phyloP scores from a whole-genome alignment of 768 basidiomycete species.

The Naematelia encephala region DNA sequence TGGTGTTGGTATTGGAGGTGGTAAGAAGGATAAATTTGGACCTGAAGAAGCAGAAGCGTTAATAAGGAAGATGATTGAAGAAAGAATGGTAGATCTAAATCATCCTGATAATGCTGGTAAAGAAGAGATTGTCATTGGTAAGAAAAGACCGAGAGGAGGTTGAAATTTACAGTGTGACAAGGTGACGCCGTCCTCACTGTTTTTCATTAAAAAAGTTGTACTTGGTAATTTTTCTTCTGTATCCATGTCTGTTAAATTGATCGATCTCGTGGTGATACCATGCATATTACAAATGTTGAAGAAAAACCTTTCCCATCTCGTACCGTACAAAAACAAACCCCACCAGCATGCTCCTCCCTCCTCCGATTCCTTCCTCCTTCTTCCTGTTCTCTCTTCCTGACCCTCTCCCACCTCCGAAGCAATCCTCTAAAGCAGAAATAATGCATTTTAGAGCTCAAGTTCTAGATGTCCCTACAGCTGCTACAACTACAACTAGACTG shows the following conservation, averaged over 20 bases:
- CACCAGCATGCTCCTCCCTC: background rate
- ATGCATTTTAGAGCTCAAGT: too few relatives aligned
- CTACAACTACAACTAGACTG: too few relatives aligned
- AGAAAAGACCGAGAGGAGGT: slow-evolving; percentile 15
- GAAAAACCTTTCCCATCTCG: too few relatives aligned
- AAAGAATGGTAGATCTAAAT: slow-evolving; percentile 32
- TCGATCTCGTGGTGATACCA: too few relatives aligned
- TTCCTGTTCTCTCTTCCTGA: background rate
- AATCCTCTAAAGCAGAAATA: too few relatives aligned
- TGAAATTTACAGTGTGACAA: background rate
- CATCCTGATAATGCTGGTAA: slow-evolving; percentile 38
- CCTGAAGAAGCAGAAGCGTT: slow-evolving; percentile 37
- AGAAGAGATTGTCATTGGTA: slow-evolving; percentile 9
- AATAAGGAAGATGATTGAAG: slow-evolving; percentile 41
- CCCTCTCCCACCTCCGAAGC: too few relatives aligned
- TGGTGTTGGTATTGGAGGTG: background rate
- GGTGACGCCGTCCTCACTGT: too few relatives aligned
- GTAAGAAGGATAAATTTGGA: slow-evolving; percentile 29
- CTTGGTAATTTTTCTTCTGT: too few relatives aligned
- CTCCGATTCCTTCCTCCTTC: background rate
- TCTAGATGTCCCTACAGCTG: too few relatives aligned
- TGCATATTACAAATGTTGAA: slow-evolving; percentile 8
- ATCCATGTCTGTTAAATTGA: too few relatives aligned
- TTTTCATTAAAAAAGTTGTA: too few relatives aligned
- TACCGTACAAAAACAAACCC: background rate